Percentiles rank a stretch among this genome's conserved stretches.
These are phyloP conservation scores for Seminavis robusta DNA, from an alignment of 108 stramenopile species.

Conservation along the genomic window DNA sequence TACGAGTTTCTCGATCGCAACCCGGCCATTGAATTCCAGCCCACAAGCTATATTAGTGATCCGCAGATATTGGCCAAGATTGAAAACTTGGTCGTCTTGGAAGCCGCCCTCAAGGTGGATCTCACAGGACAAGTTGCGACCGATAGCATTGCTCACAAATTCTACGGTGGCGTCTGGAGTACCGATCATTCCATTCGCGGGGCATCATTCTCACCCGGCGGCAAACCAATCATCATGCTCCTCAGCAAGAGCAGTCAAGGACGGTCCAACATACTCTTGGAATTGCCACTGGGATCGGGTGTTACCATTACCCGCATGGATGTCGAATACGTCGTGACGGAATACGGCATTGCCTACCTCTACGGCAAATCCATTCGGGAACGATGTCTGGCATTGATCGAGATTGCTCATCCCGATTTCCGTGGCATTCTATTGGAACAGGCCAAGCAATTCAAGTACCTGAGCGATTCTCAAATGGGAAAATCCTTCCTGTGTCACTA, in stretches of 20 bases:
- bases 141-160: slow-evolving; percentile 37
- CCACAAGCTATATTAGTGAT: slow-evolving; percentile 15
- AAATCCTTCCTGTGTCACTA: slow-evolving; percentile 9
- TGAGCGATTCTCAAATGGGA: slow-evolving; percentile 17
- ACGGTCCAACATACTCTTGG: slow-evolving; percentile 31
- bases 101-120: slow-evolving; percentile 24
- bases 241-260: slow-evolving; percentile 26
- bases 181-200: slow-evolving; percentile 30
- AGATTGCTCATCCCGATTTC: slow-evolving; percentile 38
- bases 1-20: slow-evolving; percentile 36
- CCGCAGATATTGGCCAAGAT: slow-evolving; percentile 21
- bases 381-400: slow-evolving; percentile 29
- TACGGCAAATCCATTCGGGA: slow-evolving; percentile 39
- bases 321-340: slow-evolving; percentile 35
- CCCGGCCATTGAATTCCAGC: slow-evolving; percentile 31
- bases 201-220: slow-evolving; percentile 24
- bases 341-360: slow-evolving; percentile 24
- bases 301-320: slow-evolving; percentile 28
- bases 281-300: slow-evolving; percentile 27
- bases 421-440: slow-evolving; percentile 21
- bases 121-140: slow-evolving; percentile 42
- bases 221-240: slow-evolving; percentile 27
- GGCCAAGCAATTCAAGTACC: slow-evolving; percentile 21
- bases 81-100: slow-evolving; percentile 27
- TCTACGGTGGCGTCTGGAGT: slow-evolving; percentile 36